Evolutionary conservation across 345 rosid genomes (phyloP), one percentile per base, ranked within the genome.

Genomic region (Moricandia moricandioides): DNA sequence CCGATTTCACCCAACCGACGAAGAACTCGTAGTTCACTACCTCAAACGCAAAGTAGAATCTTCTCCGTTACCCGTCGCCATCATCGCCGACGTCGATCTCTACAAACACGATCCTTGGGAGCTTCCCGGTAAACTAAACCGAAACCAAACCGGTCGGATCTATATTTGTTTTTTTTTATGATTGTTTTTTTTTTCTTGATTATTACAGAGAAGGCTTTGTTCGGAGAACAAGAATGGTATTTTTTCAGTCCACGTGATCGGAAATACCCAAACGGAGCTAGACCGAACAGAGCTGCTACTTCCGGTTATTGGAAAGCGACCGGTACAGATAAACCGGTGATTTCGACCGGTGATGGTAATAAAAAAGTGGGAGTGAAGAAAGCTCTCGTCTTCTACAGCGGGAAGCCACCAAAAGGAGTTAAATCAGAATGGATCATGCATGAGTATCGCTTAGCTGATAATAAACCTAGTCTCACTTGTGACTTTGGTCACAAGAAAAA

Each of bases 301-400:
- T 92, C 99, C 0, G 99, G 99, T 35, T 95, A 95, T 67, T 95
- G 99, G 99, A 95, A 95, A 84, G 99, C 99, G 0, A 95, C 99
- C 0, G 99, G 99, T 34, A 95, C 96, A 1, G 99, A 95, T 74
- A 95, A 92, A 83, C 98, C 99, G 26, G 90, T 95, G 8, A 45
- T 92, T 55, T 81, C 88, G 7, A 83, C 89, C 0, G 30, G 54
- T 0, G 83, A 81, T 0, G 97, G 91, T 10, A 83, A 71, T 40
- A 88, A 84, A 54, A 95, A 87, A 56, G 89, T 95, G 12, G 98
- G 99, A 1, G 98, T 95, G 31, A 95, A 94, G 68, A 94, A 94
- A 67, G 97, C 97, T 0, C 82, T 95, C 26, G 99, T 95, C 11
- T 95, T 92, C 75, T 95, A 95, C 31, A 89, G 87, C 21, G 99